phyloP scores from a whole-genome alignment of 148 eudicot genomes.

The Camellia lanceoleosa region DNA sequence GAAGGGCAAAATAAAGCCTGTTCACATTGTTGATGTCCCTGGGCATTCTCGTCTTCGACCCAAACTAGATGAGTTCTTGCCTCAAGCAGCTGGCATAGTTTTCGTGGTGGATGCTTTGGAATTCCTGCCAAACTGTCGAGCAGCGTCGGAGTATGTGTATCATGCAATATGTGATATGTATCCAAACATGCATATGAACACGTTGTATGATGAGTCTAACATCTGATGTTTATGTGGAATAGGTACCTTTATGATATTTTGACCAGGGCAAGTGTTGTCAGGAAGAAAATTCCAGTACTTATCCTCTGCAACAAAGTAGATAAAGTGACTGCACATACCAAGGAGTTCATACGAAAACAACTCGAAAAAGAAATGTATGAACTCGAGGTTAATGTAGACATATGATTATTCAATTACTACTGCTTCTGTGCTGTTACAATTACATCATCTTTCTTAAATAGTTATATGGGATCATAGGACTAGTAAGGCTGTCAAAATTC shows the following conservation, averaged over 20 bases:
- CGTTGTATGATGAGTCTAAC: neutral
- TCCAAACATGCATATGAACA: slow-evolving; percentile 6
- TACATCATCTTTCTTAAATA: neutral
- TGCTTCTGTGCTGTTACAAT: slow-evolving; percentile 4
- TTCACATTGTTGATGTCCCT: slow-evolving; percentile 88
- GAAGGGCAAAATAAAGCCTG: slow-evolving; percentile 74
- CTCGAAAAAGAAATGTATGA: slow-evolving; percentile 95
- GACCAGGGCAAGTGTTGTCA: slow-evolving; percentile 73
- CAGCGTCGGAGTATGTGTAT: slow-evolving; percentile 75
- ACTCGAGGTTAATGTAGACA: neutral
- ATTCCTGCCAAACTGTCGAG: slow-evolving; percentile 74
- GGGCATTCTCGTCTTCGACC: slow-evolving; percentile 92
- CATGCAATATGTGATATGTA: neutral
- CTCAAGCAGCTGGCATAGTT: slow-evolving; percentile 78
- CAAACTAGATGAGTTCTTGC: slow-evolving; percentile 87
- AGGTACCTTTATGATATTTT: slow-evolving; percentile 87
- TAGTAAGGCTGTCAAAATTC: neutral
- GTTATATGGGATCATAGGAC: neutral
- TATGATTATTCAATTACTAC: neutral
- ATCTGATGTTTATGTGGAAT: slow-evolving; percentile 2
- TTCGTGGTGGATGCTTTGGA: slow-evolving; percentile 93
- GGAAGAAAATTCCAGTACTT: slow-evolving; percentile 73
- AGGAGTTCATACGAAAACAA: slow-evolving; percentile 90
- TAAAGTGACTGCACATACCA: slow-evolving; percentile 89
- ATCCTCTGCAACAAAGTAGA: slow-evolving; percentile 90